Percentiles rank a stretch among this genome's conserved stretches.
These are phyloP conservation scores for Aspergillus transmontanensis DNA, from an alignment of 2,329 filamentous ascomycete genomes.

Conservation along the genomic window DNA sequence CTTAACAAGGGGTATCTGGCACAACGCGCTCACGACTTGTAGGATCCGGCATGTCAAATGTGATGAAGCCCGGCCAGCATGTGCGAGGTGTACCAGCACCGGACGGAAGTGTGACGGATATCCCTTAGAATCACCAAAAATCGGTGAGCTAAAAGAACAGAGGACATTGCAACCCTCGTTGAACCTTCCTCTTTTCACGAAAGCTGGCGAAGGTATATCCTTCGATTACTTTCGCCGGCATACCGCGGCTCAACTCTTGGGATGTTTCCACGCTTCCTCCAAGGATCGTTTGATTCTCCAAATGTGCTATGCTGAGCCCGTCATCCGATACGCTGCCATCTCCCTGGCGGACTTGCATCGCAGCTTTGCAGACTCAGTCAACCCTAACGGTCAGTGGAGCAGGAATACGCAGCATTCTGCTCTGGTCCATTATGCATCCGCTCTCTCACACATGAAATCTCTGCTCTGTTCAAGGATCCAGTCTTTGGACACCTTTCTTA, in stretches of 20 bases:
- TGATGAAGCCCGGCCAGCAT: slow-evolving; percentile 28
- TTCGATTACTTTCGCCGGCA: neutral
- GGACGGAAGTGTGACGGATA: slow-evolving; percentile 20
- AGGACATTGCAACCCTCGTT: neutral
- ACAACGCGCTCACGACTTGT: neutral
- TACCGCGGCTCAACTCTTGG: neutral
- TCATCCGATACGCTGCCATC: neutral
- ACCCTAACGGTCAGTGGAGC: neutral
- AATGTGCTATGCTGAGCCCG: neutral
- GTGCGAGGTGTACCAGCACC: slow-evolving; percentile 14
- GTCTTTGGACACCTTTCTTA: too few species aligned
- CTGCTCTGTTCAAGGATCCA: neutral
- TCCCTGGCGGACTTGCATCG: neutral
- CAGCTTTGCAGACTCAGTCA: neutral
- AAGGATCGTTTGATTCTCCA: neutral
- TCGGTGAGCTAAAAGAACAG: too few species aligned
- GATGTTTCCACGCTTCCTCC: neutral
- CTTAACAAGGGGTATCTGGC: neutral
- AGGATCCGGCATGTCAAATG: slow-evolving; percentile 28
- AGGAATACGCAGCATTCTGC: neutral
- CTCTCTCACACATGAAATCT: neutral
- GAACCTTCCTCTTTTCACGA: neutral
- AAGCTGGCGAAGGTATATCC: neutral
- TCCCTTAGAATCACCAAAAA: neutral
- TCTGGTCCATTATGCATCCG: neutral